Percentiles rank a stretch among this genome's conserved stretches.
Conservation (phyloP, 495 filamentous ascomycete genomes). For the Xylaria grammica region DNA sequence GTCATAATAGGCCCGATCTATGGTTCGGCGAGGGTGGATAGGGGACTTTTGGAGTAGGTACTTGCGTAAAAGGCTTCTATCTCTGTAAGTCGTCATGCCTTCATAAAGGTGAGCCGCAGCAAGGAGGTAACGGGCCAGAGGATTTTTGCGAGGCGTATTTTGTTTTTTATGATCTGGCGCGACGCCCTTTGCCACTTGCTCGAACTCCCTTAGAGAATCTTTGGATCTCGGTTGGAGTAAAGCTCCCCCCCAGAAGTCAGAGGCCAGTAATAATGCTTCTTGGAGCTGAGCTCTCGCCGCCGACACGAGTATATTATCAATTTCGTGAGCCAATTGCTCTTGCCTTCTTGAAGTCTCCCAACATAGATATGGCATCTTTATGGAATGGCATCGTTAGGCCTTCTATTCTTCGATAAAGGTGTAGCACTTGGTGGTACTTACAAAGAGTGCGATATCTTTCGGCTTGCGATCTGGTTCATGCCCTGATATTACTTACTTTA, state of each 20-base stretch:
- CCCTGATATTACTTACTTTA: background rate
- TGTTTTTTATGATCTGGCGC: too few relatives aligned
- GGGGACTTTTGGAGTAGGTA: conserved; percentile 61
- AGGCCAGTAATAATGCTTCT: too few relatives aligned
- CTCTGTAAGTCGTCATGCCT: conserved; percentile 48
- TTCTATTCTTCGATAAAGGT: too few relatives aligned
- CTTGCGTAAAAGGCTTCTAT: conserved; percentile 64
- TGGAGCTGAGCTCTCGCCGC: background rate
- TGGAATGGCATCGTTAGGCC: too few relatives aligned
- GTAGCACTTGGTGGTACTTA: conserved; percentile 30
- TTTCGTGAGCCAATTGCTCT: conserved; percentile 40
- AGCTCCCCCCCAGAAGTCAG: too few relatives aligned
- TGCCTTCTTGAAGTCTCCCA: conserved; percentile 60
- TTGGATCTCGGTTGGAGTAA: too few relatives aligned
- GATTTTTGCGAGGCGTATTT: too few relatives aligned
- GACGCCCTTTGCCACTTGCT: background rate
- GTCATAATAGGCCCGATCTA: too few relatives aligned
- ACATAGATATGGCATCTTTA: conserved; percentile 69
- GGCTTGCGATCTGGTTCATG: conserved; percentile 30
- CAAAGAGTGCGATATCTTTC: conserved; percentile 46
- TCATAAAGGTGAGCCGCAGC: conserved; percentile 46
- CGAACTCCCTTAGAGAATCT: too few relatives aligned
- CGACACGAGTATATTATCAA: conserved; percentile 29
- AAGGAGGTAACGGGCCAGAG: conserved; percentile 38
- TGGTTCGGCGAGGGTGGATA: conserved; percentile 69